Percentiles rank a stretch among this genome's conserved stretches.
Conservation (phyloP, 73 alveolate species). For the Breviolum minutum region DNA sequence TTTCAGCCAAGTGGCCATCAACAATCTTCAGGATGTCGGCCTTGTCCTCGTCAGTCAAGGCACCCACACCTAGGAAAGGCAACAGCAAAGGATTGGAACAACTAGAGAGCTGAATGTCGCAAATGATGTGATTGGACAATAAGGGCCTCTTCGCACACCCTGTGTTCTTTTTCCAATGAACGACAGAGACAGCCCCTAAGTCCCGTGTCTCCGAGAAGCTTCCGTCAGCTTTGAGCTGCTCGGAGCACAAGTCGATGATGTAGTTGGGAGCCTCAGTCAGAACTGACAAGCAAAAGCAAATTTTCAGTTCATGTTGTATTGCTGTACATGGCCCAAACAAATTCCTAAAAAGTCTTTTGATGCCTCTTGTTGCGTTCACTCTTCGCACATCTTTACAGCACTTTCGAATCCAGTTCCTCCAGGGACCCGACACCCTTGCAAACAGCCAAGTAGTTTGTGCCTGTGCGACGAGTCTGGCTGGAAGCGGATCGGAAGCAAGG, state of each 20-base stretch:
- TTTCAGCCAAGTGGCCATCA: conserved; percentile 17
- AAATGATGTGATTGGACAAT: too few relatives aligned
- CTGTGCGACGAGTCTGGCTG: not conserved
- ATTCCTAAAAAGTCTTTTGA: too few relatives aligned
- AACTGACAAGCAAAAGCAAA: too few relatives aligned
- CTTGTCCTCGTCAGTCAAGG: conserved; percentile 68
- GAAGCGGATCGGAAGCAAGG: not conserved
- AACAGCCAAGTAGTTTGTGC: conserved; percentile 74
- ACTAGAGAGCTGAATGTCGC: too few relatives aligned
- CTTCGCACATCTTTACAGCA: not conserved
- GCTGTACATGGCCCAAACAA: not conserved
- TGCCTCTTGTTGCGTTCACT: too few relatives aligned
- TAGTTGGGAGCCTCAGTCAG: conserved; percentile 39
- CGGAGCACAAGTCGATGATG: conserved; percentile 78
- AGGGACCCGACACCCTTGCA: conserved; percentile 68
- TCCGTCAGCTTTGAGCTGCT: conserved; percentile 63
- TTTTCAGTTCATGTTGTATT: not conserved
- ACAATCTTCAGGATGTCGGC: conserved; percentile 57
- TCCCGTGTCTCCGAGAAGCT: conserved; percentile 6
- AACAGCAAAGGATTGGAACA: too few relatives aligned
- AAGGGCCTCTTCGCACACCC: too few relatives aligned
- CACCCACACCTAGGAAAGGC: conserved; percentile 19
- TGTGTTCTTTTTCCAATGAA: too few relatives aligned
- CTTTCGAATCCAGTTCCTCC: not conserved
- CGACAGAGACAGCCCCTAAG: not conserved